Base-by-base conservation (phyloP, 805 yeast species). In the Myxozyma vanderwaltii region DNA sequence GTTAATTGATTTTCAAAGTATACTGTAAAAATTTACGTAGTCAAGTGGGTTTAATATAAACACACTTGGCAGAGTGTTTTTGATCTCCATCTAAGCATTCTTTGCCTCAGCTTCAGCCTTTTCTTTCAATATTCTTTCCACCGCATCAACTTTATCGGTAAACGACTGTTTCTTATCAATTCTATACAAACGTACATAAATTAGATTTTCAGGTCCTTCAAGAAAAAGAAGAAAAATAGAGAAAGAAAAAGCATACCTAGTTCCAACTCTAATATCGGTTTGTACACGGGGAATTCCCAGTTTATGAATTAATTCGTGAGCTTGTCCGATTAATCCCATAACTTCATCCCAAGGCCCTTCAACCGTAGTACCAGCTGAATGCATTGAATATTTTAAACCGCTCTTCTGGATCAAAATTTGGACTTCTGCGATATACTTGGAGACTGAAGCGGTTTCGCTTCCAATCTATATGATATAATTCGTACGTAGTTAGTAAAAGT, bases 311-410 rank as follows among this genome's bases (percentile, higher is more conserved):
- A 77, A 76, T 68, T 86, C 85, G 69, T 90, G 97, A 67, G 89
- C 75, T 65, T 82, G 81, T 6, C 96, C 96, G 67, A 90, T 86
- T 54, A 89, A 74, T 35, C 79, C 82, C 83, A 85, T 86, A 1
- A 91, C 96, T 56, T 87, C 91, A 68, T 84, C 83, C 96, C 96
- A 91, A n/a, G 90, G 91, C 0, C 97, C 97, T 68, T 88, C 83
- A 66, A 87, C 84, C 1, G 96, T 89, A 5, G 96, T 90, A 2
- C 97, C 97, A 1, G 97, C 97, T 66, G 95, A 86, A 73, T 90
- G 97, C 60, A 90, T 76, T 1, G 88, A 83, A 63, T 86, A 83
- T 51, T 84, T 78, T 55, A 90, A 75, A 2, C 82, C 85, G 31
- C 88, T 82, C 24, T 78, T 78, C 58, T 86, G 78, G 26, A 90